Conservation (phyloP, 306 rosid species). For the Cucumis hystrix region DNA sequence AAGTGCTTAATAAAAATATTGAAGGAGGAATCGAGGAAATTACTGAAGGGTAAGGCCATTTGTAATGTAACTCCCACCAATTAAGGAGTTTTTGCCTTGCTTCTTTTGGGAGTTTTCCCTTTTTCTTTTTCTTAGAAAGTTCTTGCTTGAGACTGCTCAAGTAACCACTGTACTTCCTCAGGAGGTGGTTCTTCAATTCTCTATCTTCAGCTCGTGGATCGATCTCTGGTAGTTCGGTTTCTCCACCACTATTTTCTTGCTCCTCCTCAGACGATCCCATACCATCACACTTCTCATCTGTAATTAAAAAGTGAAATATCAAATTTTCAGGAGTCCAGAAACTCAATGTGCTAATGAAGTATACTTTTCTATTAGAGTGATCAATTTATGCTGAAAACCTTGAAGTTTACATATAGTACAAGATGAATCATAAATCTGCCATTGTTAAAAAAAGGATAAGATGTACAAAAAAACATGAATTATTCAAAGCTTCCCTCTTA, state of each 20-base stretch:
- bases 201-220: conserved; percentile 93
- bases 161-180: conserved; percentile 88
- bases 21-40: too few relatives aligned
- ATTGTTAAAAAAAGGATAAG: not conserved
- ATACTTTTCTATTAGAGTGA: not conserved
- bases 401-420: not conserved
- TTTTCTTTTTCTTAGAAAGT: conserved; percentile 95
- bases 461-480: not conserved
- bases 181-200: conserved; percentile 74
- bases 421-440: not conserved
- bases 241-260: conserved; percentile 72
- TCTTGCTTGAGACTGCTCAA: conserved; percentile 90
- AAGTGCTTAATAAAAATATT: not conserved
- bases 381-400: not conserved
- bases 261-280: conserved; percentile 84
- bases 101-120: conserved; percentile 92
- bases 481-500: not conserved
- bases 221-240: conserved; percentile 63
- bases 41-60: conserved; percentile 99
- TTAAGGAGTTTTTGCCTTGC: conserved; percentile 91
- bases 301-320: not conserved
- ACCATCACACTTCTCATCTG: conserved; percentile 69
- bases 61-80: conserved; percentile 98
- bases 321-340: not conserved
- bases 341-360: not conserved